phyloP scores from a whole-genome alignment of 495 filamentous ascomycete species.

The Neurospora terricola region DNA sequence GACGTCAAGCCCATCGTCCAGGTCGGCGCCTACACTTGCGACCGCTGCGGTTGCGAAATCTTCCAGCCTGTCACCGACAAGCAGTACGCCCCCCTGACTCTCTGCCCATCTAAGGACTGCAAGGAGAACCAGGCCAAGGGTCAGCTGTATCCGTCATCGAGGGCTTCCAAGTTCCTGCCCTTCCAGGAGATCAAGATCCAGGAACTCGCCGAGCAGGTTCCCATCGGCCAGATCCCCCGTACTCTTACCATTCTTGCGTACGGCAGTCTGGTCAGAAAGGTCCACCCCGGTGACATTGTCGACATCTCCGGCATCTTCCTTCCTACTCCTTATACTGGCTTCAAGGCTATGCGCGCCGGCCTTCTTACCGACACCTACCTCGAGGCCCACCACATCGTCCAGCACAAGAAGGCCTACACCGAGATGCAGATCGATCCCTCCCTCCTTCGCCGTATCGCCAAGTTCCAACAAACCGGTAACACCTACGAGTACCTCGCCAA shows the following conservation, averaged over 20 bases:
- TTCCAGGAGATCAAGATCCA: conserved; percentile 99
- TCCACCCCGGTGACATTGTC: conserved; percentile 89
- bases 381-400: conserved; percentile 83
- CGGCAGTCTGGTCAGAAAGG: conserved; percentile 68
- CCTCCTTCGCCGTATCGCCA: conserved; percentile 69
- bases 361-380: conserved; percentile 94
- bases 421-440: conserved; percentile 65
- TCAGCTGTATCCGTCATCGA: conserved; percentile 82
- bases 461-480: conserved; percentile 70
- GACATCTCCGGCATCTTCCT: conserved; percentile 93
- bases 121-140: conserved; percentile 84
- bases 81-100: conserved; percentile 74
- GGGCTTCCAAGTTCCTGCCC: conserved; percentile 91
- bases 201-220: conserved; percentile 96
- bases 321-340: conserved; percentile 94
- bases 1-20: conserved; percentile 97
- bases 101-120: conserved; percentile 83
- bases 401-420: conserved; percentile 97
- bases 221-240: conserved; percentile 92
- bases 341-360: conserved; percentile 90
- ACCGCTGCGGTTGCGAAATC: conserved; percentile 90
- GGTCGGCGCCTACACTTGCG: conserved; percentile 95
- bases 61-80: conserved; percentile 93
- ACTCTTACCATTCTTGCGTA: conserved; percentile 83
- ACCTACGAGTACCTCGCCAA: conserved; percentile 90